Percentiles rank a stretch among this genome's conserved stretches.
phyloP scores from a whole-genome alignment of 495 filamentous ascomycete genomes.

The Aspergillus affinis region DNA sequence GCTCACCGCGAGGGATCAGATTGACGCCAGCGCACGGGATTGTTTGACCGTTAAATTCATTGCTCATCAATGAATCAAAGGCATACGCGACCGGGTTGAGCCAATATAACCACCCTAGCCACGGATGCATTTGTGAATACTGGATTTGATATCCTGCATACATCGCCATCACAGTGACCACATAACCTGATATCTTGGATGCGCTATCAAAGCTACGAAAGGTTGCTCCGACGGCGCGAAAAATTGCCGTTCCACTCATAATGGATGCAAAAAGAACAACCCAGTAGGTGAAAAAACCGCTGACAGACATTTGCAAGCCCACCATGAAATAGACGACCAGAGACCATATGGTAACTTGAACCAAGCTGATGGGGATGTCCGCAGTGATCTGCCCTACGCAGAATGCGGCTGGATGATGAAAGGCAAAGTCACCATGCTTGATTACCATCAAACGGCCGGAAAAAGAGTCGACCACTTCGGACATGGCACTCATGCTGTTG shows the following conservation, averaged over 20 bases:
- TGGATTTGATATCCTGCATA: slow-evolving; percentile 60
- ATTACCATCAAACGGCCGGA: slow-evolving; percentile 14
- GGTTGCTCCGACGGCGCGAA: slow-evolving; percentile 49
- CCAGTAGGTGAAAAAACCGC: neutral
- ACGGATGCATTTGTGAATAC: slow-evolving; percentile 59
- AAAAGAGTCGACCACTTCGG: slow-evolving; percentile 48
- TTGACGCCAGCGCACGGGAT: slow-evolving; percentile 46
- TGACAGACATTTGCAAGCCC: neutral
- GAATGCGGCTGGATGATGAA: slow-evolving; percentile 3
- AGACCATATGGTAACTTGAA: neutral
- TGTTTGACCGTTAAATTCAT: slow-evolving; percentile 56
- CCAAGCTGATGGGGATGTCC: neutral
- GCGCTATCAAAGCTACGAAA: slow-evolving; percentile 53
- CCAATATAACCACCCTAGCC: slow-evolving; percentile 68
- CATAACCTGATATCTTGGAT: slow-evolving; percentile 50
- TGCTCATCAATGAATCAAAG: slow-evolving; percentile 61
- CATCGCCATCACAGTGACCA: slow-evolving; percentile 48
- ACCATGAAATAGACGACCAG: slow-evolving; percentile 1
- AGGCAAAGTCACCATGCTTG: neutral
- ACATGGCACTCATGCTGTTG: slow-evolving; percentile 59
- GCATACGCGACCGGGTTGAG: slow-evolving; percentile 67
- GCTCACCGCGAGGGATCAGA: slow-evolving; percentile 41
- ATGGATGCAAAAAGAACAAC: neutral
- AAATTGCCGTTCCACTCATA: slow-evolving; percentile 48
- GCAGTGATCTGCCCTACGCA: neutral